These are phyloP conservation scores for Hymenoscyphus fraxineus DNA, from an alignment of 2,329 filamentous ascomycete species.

Conservation along the genomic window DNA sequence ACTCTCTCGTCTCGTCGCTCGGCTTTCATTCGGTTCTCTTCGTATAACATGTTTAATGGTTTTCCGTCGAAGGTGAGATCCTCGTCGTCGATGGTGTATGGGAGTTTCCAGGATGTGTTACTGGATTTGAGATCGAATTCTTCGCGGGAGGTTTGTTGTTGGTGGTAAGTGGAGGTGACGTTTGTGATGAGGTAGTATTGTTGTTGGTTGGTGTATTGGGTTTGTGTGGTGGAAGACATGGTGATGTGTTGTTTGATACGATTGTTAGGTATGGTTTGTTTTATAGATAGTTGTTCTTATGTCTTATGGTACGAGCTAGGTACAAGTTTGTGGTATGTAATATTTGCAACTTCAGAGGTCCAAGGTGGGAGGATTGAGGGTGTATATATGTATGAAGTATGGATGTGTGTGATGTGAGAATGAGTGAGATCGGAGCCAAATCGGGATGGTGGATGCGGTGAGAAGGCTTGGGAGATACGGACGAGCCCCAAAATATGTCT, in stretches of 20 bases:
- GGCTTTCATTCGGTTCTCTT: conserved; percentile 28
- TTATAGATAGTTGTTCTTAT: not conserved
- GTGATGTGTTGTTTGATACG: not conserved
- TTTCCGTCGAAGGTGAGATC: conserved; percentile 33
- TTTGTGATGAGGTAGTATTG: conserved; percentile 5
- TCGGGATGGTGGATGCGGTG: not conserved
- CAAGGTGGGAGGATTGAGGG: not conserved
- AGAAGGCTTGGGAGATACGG: not conserved
- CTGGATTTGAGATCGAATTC: not conserved
- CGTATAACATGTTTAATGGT: conserved; percentile 31
- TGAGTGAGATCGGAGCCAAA: not conserved
- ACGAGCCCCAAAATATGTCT: not conserved
- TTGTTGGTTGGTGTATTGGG: not conserved
- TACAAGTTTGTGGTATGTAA: not conserved
- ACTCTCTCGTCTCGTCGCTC: conserved; percentile 14
- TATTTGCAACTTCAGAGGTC: not conserved
- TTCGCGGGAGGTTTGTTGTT: not conserved
- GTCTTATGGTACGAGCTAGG: not conserved
- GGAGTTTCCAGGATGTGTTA: not conserved
- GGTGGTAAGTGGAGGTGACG: not conserved
- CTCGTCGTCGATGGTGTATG: conserved; percentile 29
- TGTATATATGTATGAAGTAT: not conserved
- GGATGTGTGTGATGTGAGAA: not conserved
- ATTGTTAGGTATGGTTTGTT: not conserved
- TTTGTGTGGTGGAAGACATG: conserved; percentile 2